Evolutionary conservation across 805 yeast species (phyloP).

Genomic region (Candida dajiaensis): DNA sequence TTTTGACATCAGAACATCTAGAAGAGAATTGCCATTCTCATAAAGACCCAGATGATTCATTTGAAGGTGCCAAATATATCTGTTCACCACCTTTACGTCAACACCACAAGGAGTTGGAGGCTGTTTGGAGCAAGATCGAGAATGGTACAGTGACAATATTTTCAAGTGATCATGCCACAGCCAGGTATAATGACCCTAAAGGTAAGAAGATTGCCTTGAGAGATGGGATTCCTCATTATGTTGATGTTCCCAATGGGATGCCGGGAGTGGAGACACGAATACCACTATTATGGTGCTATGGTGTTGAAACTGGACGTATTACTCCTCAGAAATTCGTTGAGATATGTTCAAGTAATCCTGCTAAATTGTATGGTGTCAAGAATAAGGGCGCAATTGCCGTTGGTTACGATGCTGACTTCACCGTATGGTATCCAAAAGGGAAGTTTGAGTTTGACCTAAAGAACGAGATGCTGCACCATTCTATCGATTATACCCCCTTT

Average conservation of each 20-base stretch:
- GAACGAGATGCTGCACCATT: constrained; percentile 30
- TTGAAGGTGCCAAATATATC: constrained; percentile 43
- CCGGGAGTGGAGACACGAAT: constrained; percentile 45
- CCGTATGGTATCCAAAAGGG: constrained; percentile 40
- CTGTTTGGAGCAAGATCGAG: constrained; percentile 39
- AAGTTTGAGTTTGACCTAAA: constrained; percentile 22
- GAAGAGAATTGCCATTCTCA: constrained; percentile 24
- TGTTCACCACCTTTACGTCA: constrained; percentile 47
- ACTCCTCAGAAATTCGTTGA: constrained; percentile 39
- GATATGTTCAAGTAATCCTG: constrained; percentile 39
- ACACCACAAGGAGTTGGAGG: constrained; percentile 32
- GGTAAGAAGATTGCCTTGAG: constrained; percentile 39
- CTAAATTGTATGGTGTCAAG: constrained; percentile 38
- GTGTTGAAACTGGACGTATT: constrained; percentile 36
- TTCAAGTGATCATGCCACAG: constrained; percentile 43
- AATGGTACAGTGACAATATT: constrained; percentile 44
- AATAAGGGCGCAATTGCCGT: constrained; percentile 38
- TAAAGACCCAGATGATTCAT: constrained; percentile 26
- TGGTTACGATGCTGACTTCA: constrained; percentile 44
- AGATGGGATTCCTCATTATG: constrained; percentile 35
- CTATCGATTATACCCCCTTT: constrained; percentile 34
- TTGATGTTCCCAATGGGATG: constrained; percentile 41
- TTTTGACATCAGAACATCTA: constrained; percentile 34
- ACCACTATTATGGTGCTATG: constrained; percentile 38
- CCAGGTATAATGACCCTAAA: constrained; percentile 32